These are phyloP conservation scores for Dryas alaskensis DNA, from an alignment of 306 rosid species.

Conservation along the genomic window DNA sequence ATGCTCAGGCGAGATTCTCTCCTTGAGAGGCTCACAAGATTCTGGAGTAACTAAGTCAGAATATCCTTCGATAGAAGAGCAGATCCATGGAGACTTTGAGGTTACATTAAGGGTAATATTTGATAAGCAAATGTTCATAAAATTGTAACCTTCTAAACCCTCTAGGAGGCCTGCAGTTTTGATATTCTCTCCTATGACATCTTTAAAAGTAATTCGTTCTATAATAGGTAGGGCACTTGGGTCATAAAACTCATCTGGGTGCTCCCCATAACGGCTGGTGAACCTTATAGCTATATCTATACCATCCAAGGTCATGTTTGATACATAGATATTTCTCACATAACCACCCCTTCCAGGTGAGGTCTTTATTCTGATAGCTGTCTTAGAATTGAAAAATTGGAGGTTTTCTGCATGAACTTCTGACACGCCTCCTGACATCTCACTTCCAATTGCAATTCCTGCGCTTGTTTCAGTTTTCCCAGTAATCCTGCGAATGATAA, in stretches of 20 bases:
- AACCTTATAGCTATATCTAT: slow-evolving; percentile 59
- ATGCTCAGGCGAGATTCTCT: slow-evolving; percentile 56
- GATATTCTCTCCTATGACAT: slow-evolving; percentile 54
- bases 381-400: slow-evolving; percentile 43
- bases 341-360: slow-evolving; percentile 85
- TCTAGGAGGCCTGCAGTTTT: slow-evolving; percentile 57
- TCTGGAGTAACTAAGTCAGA: slow-evolving; percentile 55
- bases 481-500: slow-evolving; percentile 47
- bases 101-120: slow-evolving; percentile 50
- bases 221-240: slow-evolving; percentile 59
- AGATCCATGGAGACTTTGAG: slow-evolving; percentile 66
- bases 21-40: slow-evolving; percentile 52
- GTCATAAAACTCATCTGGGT: slow-evolving; percentile 56
- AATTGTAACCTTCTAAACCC: slow-evolving; percentile 63
- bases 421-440: slow-evolving; percentile 85
- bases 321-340: slow-evolving; percentile 58
- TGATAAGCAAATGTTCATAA: slow-evolving; percentile 56
- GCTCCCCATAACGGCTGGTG: slow-evolving; percentile 67
- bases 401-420: slow-evolving; percentile 60
- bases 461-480: slow-evolving; percentile 55
- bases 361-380: slow-evolving; percentile 64
- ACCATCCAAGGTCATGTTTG: slow-evolving; percentile 53
- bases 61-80: slow-evolving; percentile 61
- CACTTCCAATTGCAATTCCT: slow-evolving; percentile 79
- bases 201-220: slow-evolving; percentile 53